phyloP scores from a whole-genome alignment of 2,329 filamentous ascomycete species.

The Cladophialophora immunda region DNA sequence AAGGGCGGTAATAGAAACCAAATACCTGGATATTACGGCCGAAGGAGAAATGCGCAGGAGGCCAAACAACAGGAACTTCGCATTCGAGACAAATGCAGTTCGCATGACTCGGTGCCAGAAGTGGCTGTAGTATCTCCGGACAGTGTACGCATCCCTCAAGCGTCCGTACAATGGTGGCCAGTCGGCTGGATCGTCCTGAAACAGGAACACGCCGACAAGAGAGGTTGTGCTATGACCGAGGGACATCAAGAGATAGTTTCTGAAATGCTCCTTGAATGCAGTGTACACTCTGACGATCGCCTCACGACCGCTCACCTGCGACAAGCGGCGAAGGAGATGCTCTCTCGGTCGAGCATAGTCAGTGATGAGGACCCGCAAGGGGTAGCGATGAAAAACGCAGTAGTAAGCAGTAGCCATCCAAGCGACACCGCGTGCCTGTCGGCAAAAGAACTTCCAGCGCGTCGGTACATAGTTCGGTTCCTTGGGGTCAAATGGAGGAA shows the following conservation, averaged over 20 bases:
- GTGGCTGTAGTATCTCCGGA: not conserved
- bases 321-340: not conserved
- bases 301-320: not conserved
- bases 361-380: not conserved
- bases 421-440: not conserved
- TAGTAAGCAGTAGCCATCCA: not conserved
- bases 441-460: not conserved
- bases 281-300: not conserved
- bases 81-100: not conserved
- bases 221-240: not conserved
- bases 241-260: not conserved
- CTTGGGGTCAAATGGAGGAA: not conserved
- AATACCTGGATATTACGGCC: not conserved
- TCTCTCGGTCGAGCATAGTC: slow-evolving; percentile 1
- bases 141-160: not conserved
- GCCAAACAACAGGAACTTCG: not conserved
- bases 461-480: not conserved
- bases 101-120: slow-evolving; percentile 2
- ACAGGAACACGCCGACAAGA: not conserved
- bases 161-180: not conserved
- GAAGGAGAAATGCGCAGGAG: not conserved
- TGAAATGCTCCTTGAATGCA: not conserved
- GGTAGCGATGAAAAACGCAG: not conserved
- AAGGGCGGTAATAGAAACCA: not conserved
- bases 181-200: not conserved